Evolutionary conservation across 2,329 filamentous ascomycete species (phyloP).

Genomic region (Septoria petroselini): DNA sequence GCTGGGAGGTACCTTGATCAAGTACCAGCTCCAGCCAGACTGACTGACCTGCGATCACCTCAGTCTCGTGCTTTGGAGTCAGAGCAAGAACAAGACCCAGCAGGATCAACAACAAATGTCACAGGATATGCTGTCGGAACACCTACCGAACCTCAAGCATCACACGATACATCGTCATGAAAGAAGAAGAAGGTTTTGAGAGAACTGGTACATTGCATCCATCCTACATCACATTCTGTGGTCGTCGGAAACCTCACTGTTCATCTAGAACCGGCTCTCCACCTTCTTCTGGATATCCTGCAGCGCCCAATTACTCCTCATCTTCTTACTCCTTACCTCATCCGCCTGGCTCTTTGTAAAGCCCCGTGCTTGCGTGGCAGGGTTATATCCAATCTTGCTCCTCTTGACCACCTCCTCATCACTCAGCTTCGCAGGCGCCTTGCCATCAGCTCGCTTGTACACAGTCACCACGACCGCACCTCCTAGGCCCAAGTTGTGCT

Average conservation of each 20-base stretch:
- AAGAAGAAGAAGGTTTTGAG: neutral
- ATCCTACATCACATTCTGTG: neutral
- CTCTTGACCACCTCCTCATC: constrained; percentile 62
- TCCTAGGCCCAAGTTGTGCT: constrained; percentile 90
- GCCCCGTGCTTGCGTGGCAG: constrained; percentile 80
- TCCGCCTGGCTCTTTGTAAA: constrained; percentile 76
- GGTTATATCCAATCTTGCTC: constrained; percentile 84
- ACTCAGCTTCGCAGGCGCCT: constrained; percentile 58
- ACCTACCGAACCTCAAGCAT: neutral
- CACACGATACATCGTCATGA: neutral
- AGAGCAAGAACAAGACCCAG: too few relatives aligned
- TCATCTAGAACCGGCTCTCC: constrained; percentile 59
- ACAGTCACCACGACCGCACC: constrained; percentile 88
- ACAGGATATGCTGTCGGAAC: too few relatives aligned
- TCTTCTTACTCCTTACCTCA: constrained; percentile 66
- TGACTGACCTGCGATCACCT: too few relatives aligned
- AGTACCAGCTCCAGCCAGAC: too few relatives aligned
- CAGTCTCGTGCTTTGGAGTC: too few relatives aligned
- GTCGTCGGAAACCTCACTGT: neutral
- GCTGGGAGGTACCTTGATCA: too few relatives aligned
- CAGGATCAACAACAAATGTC: too few relatives aligned
- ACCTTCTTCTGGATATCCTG: constrained; percentile 72
- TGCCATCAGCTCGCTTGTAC: constrained; percentile 78
- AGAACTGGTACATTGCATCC: neutral
- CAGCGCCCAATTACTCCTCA: constrained; percentile 67